phyloP scores from a whole-genome alignment of 805 yeast genomes.

The Sugiyamaella valdiviana region DNA sequence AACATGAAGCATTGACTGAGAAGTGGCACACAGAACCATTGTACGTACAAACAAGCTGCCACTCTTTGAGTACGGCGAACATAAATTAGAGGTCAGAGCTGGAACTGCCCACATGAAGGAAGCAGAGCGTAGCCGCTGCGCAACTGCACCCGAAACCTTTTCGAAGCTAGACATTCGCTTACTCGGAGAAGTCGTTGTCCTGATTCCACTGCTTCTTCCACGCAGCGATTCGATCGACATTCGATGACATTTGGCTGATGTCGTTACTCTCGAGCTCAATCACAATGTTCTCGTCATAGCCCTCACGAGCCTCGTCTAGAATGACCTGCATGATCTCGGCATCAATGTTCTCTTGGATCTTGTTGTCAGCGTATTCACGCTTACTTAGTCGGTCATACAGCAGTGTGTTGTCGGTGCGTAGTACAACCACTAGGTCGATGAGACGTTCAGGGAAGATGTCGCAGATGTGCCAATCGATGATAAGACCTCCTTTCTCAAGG shows the following conservation, averaged over 20 bases:
- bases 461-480: constrained; percentile 96
- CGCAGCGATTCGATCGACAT: constrained; percentile 62
- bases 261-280: constrained; percentile 70
- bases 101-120: no score
- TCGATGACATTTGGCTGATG: constrained; percentile 73
- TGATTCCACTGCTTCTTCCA: constrained; percentile 76
- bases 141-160: no score
- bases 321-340: constrained; percentile 96
- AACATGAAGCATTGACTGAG: no score
- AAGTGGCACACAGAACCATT: no score
- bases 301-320: constrained; percentile 76
- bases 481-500: constrained; percentile 76
- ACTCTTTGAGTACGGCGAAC: no score
- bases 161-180: background rate
- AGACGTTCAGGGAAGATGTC: constrained; percentile 90
- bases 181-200: constrained; percentile 34
- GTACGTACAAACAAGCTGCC: no score
- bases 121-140: no score
- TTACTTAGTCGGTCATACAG: constrained; percentile 69
- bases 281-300: constrained; percentile 72
- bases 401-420: constrained; percentile 65
- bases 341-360: constrained; percentile 86
- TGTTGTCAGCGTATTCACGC: constrained; percentile 73
- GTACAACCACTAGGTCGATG: constrained; percentile 86
- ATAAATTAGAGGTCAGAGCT: no score